These are phyloP conservation scores for Lecanicillium sp. DNA, from an alignment of 2,329 filamentous ascomycete genomes.

Conservation along the genomic window DNA sequence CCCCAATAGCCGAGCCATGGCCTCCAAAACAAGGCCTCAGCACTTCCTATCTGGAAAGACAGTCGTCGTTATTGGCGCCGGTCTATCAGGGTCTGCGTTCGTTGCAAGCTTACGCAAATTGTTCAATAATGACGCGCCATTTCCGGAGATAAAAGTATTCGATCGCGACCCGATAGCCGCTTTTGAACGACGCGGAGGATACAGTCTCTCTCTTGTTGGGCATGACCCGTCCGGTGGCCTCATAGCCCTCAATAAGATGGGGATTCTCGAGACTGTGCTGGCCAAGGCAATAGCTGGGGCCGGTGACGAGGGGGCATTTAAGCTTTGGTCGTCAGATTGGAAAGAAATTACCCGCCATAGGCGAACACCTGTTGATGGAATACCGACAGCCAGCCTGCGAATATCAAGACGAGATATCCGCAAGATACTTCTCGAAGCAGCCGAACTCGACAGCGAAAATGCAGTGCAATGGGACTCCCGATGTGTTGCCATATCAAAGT, in stretches of 20 bases:
- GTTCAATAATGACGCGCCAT: constrained; percentile 26
- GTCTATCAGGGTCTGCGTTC: constrained; percentile 39
- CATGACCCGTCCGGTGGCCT: constrained; percentile 30
- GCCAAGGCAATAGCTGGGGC: constrained; percentile 26
- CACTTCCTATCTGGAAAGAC: constrained; percentile 34
- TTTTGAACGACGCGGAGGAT: constrained; percentile 28
- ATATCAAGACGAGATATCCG: constrained; percentile 32
- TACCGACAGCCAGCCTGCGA: constrained; percentile 32
- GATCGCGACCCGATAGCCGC: constrained; percentile 34
- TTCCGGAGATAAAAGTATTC: constrained; percentile 33
- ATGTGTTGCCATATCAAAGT: constrained; percentile 21
- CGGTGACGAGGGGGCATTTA: constrained; percentile 28
- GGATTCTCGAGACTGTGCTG: constrained; percentile 30
- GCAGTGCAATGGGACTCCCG: constrained; percentile 22
- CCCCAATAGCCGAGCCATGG: background rate
- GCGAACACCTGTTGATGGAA: constrained; percentile 24
- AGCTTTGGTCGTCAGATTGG: constrained; percentile 36
- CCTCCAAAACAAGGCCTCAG: background rate
- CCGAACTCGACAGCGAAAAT: constrained; percentile 13
- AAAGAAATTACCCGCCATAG: constrained; percentile 27
- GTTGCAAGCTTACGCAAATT: constrained; percentile 32
- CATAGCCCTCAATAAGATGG: constrained; percentile 32
- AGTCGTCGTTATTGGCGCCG: constrained; percentile 38
- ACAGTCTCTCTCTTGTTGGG: constrained; percentile 34
- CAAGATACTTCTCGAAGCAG: constrained; percentile 26